Evolutionary conservation across 495 filamentous ascomycete species (phyloP), one percentile per base, ranked within the genome.

Genomic region (Schizothecium vesticola): DNA sequence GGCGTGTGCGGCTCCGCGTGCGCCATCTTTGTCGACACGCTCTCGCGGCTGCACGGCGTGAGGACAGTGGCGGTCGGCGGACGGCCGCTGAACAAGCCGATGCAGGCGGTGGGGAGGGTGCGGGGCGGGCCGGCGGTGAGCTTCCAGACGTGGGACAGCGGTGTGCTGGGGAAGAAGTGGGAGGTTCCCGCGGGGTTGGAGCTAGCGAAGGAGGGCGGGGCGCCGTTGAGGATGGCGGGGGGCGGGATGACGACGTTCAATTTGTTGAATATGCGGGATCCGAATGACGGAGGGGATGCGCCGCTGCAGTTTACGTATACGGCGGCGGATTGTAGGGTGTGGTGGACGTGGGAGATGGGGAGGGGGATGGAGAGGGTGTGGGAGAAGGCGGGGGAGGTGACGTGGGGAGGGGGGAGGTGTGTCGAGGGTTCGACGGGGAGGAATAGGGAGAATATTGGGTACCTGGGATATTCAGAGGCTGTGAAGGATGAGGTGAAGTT

Each of bases 1-100:
- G 88, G 89, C 58, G 83, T 83, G 70, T 91, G 89, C 76, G 85
- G 83, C 28, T 89, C 86, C 3, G 88, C 87, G 2, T 91, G 89
- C 77, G 84, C 85, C 5, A 76, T 89, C 68, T 86, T 89, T 75
- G 76, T 78, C 58, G 82, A 86, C 56, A 79, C 88, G 56, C 81
- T 90, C 76, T 79, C 81, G 3, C 76, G 82, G 65, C 80, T 85
- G 70, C 86, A 79, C 16, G 81, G 81, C 28, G 85, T 91, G 1
- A 85, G 85, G 71, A 85, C 84, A 26, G 83, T 91, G 59, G 83
- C 83, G 2, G 77, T 90, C 33, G 89, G 89, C 21, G 89, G 89
- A 16, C 83, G 88, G 22, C 85, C 87, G 8, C 67, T 67, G 9
- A 75, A 79, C 63, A 78, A 77, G n/a, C 80, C 83, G 6, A 91